Percentiles rank a stretch among this genome's conserved stretches.
These are phyloP conservation scores for Abrus pulchellus DNA, from an alignment of 306 rosid species.

Conservation along the genomic window DNA sequence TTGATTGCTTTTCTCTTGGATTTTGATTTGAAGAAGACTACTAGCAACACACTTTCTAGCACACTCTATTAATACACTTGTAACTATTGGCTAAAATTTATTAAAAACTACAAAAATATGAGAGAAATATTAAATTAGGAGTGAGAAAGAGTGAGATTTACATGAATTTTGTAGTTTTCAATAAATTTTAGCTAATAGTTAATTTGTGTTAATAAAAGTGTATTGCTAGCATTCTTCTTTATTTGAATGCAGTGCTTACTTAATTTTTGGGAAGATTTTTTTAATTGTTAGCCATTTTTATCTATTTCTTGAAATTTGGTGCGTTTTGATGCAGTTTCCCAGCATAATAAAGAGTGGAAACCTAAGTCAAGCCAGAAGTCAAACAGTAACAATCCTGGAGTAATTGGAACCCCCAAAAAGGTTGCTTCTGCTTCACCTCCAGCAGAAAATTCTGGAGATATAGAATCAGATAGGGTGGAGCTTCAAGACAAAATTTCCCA, in stretches of 20 bases:
- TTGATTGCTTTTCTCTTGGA: neutral
- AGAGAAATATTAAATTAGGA: too few species aligned
- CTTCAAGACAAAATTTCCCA: conserved; percentile 71
- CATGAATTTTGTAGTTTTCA: too few species aligned
- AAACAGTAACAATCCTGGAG: conserved; percentile 71
- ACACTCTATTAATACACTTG: too few species aligned
- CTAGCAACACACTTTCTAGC: too few species aligned
- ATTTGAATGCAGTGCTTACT: neutral
- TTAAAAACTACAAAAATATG: too few species aligned
- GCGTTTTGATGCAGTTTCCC: conserved; percentile 74
- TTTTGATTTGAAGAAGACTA: too few species aligned
- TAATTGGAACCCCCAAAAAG: conserved; percentile 83
- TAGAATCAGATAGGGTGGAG: conserved; percentile 63
- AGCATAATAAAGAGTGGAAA: conserved; percentile 93
- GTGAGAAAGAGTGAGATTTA: too few species aligned
- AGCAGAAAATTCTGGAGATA: conserved; percentile 60
- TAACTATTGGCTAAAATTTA: too few species aligned
- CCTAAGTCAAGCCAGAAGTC: conserved; percentile 90
- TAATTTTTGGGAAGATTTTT: conserved; percentile 30
- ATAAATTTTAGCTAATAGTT: too few species aligned
- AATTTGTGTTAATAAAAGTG: too few species aligned
- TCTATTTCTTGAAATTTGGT: conserved; percentile 44
- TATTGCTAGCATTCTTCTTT: too few species aligned
- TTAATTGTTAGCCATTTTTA: conserved; percentile 18
- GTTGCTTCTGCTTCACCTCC: conserved; percentile 67